Conservation (phyloP, 2,329 filamentous ascomycete genomes). For the Parastagonospora nodorum region DNA sequence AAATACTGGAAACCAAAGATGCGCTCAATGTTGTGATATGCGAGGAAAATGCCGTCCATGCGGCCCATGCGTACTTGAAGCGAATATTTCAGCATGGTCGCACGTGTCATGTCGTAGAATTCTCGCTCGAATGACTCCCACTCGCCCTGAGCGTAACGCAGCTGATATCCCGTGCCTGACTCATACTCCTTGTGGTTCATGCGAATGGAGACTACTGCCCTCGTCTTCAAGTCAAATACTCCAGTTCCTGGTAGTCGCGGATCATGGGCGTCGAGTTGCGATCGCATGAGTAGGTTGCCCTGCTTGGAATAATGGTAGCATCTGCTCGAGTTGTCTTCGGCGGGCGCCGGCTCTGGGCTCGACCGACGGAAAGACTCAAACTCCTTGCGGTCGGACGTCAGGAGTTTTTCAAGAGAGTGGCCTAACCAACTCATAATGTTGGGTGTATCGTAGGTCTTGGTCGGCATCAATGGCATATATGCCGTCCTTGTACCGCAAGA, state of each 20-base stretch:
- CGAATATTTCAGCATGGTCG: conserved; percentile 95
- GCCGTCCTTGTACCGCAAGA: conserved; percentile 81
- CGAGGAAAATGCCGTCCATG: conserved; percentile 98
- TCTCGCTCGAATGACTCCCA: conserved; percentile 95
- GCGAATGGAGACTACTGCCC: conserved; percentile 87
- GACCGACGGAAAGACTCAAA: conserved; percentile 78
- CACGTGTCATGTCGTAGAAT: conserved; percentile 94
- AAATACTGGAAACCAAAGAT: conserved; percentile 99
- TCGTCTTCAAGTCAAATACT: conserved; percentile 95
- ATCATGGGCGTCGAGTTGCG: conserved; percentile 91
- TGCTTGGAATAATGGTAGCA: conserved; percentile 85
- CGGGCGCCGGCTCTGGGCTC: conserved; percentile 66
- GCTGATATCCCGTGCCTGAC: conserved; percentile 83
- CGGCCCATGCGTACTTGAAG: conserved; percentile 94
- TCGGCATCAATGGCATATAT: conserved; percentile 95
- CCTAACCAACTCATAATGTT: conserved; percentile 91
- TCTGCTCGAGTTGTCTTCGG: conserved; percentile 61
- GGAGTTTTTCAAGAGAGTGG: conserved; percentile 93
- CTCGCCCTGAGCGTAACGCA: conserved; percentile 73
- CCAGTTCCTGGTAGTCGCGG: conserved; percentile 84
- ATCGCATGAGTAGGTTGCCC: conserved; percentile 90
- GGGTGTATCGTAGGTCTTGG: conserved; percentile 81
- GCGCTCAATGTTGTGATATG: conserved; percentile 90
- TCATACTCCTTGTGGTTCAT: conserved; percentile 79
- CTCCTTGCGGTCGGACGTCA: conserved; percentile 80